Evolutionary conservation across 176 grass and related monocot genomes (phyloP).

Genomic region (Carex kokanica): DNA sequence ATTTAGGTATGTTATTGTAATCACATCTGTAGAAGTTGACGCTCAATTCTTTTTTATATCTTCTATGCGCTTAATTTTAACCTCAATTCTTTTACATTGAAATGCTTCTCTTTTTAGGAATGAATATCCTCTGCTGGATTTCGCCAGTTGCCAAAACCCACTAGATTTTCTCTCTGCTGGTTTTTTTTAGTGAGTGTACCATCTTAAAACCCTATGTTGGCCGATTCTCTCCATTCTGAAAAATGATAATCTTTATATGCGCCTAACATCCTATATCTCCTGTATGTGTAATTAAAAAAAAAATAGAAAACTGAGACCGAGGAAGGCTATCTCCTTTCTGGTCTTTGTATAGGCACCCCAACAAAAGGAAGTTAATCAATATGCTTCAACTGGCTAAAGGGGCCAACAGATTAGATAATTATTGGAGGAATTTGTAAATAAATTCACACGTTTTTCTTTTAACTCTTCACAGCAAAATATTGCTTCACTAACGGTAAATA

Average conservation of each 20-base stretch:
- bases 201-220: not conserved
- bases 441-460: not conserved
- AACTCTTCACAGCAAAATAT: not conserved
- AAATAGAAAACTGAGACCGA: not conserved
- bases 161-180: not conserved
- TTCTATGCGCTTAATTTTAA: not conserved
- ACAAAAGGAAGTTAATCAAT: not conserved
- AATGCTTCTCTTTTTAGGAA: not conserved
- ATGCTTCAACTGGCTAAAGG: not conserved
- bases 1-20: not conserved
- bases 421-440: not conserved
- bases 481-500: not conserved
- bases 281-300: not conserved
- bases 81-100: not conserved
- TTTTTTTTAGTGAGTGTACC: not conserved
- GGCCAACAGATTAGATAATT: not conserved
- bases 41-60: not conserved
- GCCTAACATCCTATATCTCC: not conserved
- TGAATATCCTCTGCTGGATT: not conserved
- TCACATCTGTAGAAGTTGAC: not conserved
- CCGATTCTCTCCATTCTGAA: not conserved
- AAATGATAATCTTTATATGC: too few species aligned
- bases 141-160: not conserved
- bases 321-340: not conserved
- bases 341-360: not conserved